Evolutionary conservation across 83 land plant genomes (phyloP), one percentile per base, ranked within the genome.

Genomic region (Larix sibirica): DNA sequence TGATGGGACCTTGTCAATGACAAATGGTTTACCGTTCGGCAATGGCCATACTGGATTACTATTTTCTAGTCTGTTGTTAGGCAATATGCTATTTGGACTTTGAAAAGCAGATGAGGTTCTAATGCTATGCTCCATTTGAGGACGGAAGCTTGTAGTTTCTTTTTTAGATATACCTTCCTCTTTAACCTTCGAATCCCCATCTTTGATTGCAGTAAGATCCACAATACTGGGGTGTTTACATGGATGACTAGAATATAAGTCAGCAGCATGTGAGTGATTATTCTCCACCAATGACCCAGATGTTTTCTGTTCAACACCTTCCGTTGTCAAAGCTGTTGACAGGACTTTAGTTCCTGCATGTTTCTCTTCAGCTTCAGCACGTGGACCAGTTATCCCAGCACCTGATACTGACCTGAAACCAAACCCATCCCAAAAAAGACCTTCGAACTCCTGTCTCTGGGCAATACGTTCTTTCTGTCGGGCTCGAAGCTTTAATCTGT

Each of bases 401-500:
- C 42, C n/a, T 59, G 80, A 56, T 6, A 18, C 26, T 28, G 63
- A 60, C 26, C 64, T 59, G 40, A 12, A 78, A 33, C 80, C 80
- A 58, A 54, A 78, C 23, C 26, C 58, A 17, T 78, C 56, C 40
- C 31, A 56, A 26, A 78, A 28, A 16, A 58, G 28, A 33, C 64
- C 62, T 81, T 76, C 86, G 1, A 74, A n/a, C 67, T 79, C 75
- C 18, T 85, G 83, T 74, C 91, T 87, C 73, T 82, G 81, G 31
- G 94, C 91, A 63, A 97, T 81, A 31, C 99, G 89, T 33, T 94
- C 94, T 81, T 95, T 97, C 83, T 97, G 99, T 83, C 98, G 77
- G 50, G 93, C 96, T 68, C 98, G 91, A 36, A 97, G 95, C 62
- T 81, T 95, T 38, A 89, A 83, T 87, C 99, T 97, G 92, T 70